Evolutionary conservation across 1,284 basidiomycete genomes (phyloP), one percentile per base, ranked within the genome.

Genomic region (Ustilago vetiveriae): DNA sequence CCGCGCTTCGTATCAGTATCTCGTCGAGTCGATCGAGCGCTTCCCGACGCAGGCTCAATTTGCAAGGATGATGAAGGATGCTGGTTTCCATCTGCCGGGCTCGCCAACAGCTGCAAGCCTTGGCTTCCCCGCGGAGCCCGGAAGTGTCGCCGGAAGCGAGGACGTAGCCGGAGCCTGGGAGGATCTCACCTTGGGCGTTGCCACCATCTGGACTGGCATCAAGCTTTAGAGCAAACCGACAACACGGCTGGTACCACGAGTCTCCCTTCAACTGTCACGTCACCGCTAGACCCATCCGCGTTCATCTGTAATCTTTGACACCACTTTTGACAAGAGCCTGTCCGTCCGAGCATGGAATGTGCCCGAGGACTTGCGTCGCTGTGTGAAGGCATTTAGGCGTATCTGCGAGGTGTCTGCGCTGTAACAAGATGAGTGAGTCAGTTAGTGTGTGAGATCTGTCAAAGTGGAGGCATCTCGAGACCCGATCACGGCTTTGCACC

Each of bases 21-120:
- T 99, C 38, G 92, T 98, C 47, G 96, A 98, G 84, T 97, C 94
- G 32, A 98, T 98, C 78, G 91, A 94, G 55, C 88, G 88, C 72
- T 98, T 98, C 86, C 95, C 95, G 29, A 86, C 88, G 19, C 95
- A 98, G 83, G 85, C 88, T 22, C 89, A 92, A 48, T 98, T 98
- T 84, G 90, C 94, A 13, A 84, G 88, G 78, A 92, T 98, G 94
- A 83, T 84, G 62, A 65, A 69, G 24, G 69, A 82, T 8, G 84
- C 84, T 0, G 84, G 84, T 16, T 84, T 84, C 72, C 77, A 77
- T 19, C 60, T 79, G 21, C 73, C 80, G 1, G 79, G 77, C 33
- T 71, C 62, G 16, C 72, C 72, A n/a, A 72, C 62, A 16, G 76
- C 79, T 10, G 48, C 55, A 19, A 63, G 60, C 29, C 73, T 76